Evolutionary conservation across 495 filamentous ascomycete genomes (phyloP), one percentile per base, ranked within the genome.

Genomic region (Zalerion maritima): DNA sequence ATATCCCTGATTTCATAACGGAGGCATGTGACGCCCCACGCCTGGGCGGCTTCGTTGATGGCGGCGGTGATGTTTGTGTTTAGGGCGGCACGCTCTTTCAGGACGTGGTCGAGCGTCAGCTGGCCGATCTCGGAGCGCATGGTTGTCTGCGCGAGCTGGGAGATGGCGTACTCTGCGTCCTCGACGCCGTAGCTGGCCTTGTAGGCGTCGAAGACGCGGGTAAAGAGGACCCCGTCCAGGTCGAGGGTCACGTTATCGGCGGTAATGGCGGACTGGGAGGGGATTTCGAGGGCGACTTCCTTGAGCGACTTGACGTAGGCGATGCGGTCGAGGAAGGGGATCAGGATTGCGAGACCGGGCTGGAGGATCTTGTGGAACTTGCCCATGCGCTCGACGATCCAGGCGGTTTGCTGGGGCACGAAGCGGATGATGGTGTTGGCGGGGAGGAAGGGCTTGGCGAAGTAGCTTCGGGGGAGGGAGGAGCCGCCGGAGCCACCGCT

Each of bases 371-470:
- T 68, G 57, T 82, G 71, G 62, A 89, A 97, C 49, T 85, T 87
- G 27, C 89, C 89, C 89, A 97, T 97, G 37, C 89, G 82, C 60
- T 97, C 91, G 21, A 97, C 89, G 35, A 97, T 84, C 91, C 91
- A 97, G 60, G 89, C 91, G 32, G 87, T 94, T 61, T 96, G 89
- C 55, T 97, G 91, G 6, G 91, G 89, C 16, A 97, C 91, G 61
- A 97, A 97, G 32, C 86, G 83, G 38, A 97, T 67, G 41, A 97
- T 65, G 14, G 91, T 96, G 58, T 96, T 97, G 32, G 85, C 78
- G 14, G 89, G 89, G 15, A 93, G 62, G 10, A 62, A 62, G 18
- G 62, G 54, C 29, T 59, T 57, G 32, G 69, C 62, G 52, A 73
- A 73, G 46, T 73, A 73, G 13, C 62, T 60, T 6, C 60, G 55